phyloP scores from a whole-genome alignment of 2,329 filamentous ascomycete genomes.

The Verticillium klebahnii region DNA sequence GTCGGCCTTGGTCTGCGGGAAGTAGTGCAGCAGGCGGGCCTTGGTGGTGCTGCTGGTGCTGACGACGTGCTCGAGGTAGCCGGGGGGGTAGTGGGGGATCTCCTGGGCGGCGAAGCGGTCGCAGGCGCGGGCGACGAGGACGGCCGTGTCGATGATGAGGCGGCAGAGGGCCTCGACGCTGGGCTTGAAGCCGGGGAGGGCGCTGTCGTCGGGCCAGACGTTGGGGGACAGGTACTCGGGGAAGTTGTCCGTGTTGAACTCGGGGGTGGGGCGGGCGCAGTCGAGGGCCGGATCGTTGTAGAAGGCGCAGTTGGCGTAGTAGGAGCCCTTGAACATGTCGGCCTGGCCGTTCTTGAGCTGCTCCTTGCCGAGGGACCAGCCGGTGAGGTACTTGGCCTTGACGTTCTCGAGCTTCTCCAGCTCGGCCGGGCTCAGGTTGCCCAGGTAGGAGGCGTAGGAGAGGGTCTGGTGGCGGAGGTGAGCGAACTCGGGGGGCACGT shows the following conservation, averaged over 20 bases:
- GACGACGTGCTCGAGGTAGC: conserved; percentile 85
- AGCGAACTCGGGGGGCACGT: conserved; percentile 68
- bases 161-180: conserved; percentile 72
- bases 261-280: conserved; percentile 54
- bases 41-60: conserved; percentile 83
- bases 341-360: conserved; percentile 72
- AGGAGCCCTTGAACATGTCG: conserved; percentile 78
- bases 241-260: conserved; percentile 59
- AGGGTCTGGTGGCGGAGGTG: conserved; percentile 69
- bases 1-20: conserved; percentile 50
- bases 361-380: conserved; percentile 81
- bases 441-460: conserved; percentile 85
- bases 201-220: conserved; percentile 70
- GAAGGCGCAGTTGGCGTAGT: conserved; percentile 80
- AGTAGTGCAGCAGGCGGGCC: conserved; percentile 89
- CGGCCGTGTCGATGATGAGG: conserved; percentile 84
- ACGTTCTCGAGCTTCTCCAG: conserved; percentile 60
- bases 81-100: conserved; percentile 68
- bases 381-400: conserved; percentile 59
- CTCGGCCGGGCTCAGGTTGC: conserved; percentile 67
- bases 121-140: conserved; percentile 84
- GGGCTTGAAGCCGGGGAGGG: conserved; percentile 70
- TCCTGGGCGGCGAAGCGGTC: conserved; percentile 79
- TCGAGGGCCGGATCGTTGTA: conserved; percentile 61
- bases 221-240: conserved; percentile 88